A percentile compares a stretch with the other conserved stretches of the same genome.
These are phyloP conservation scores for Waitea zeae DNA, from an alignment of 1,284 basidiomycete genomes.

Conservation along the genomic window DNA sequence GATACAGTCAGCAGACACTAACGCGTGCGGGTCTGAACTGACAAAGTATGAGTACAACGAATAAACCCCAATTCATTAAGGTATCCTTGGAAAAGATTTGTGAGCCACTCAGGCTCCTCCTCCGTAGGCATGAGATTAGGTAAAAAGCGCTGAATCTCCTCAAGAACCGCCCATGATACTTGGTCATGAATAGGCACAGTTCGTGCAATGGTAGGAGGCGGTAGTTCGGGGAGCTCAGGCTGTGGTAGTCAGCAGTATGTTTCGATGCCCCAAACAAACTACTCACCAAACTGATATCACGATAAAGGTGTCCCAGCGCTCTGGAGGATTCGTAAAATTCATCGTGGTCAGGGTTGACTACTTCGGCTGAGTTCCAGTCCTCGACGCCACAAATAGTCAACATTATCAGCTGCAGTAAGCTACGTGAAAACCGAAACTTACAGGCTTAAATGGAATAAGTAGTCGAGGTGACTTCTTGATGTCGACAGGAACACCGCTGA, in stretches of 20 bases:
- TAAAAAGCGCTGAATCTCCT: not conserved
- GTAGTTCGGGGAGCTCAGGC: no score
- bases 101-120: conserved; percentile 4
- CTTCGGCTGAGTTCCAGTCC: conserved; percentile 12
- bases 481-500: conserved; percentile 37
- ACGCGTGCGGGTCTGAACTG: no score
- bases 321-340: conserved; percentile 24
- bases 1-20: no score
- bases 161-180: not conserved
- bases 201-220: no score
- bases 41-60: conserved; percentile 48
- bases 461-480: conserved; percentile 25
- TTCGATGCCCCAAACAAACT: no score
- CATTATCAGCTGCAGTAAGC: no score
- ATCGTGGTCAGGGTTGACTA: not conserved
- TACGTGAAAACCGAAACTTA: no score
- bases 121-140: conserved; percentile 11
- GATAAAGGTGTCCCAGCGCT: conserved; percentile 40
- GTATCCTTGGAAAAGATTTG: conserved; percentile 30
- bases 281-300: conserved; percentile 18
- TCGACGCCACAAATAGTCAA: no score
- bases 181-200: not conserved
- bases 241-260: no score
- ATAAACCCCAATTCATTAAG: conserved; percentile 50
- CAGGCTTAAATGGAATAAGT: conserved; percentile 40